phyloP scores from a whole-genome alignment of 495 filamentous ascomycete species.

The Hyaloscypha variabilis region DNA sequence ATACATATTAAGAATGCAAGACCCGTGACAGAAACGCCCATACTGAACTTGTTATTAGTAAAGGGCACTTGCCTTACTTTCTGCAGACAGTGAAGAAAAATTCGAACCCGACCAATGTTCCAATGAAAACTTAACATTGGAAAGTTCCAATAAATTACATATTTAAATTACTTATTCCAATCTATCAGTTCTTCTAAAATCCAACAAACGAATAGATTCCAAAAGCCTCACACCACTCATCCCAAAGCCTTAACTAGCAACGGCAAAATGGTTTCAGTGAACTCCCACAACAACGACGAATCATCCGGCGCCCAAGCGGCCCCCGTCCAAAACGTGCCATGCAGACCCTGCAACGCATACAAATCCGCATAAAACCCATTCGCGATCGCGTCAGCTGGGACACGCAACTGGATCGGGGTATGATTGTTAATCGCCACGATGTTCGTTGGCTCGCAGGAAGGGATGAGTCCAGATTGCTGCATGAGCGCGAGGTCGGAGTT shows the following conservation, averaged over 20 bases:
- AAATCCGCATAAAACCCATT: slow-evolving; percentile 42
- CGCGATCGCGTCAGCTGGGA: slow-evolving; percentile 32
- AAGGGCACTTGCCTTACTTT: no score
- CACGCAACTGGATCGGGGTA: slow-evolving; percentile 37
- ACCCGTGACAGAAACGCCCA: no score
- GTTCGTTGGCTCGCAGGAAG: background rate
- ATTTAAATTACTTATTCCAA: no score
- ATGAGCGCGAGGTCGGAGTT: background rate
- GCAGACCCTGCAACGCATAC: slow-evolving; percentile 41
- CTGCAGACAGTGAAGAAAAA: no score
- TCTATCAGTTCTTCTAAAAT: no score
- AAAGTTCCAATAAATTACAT: no score
- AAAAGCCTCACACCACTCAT: no score
- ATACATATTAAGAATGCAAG: no score
- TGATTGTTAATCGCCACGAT: slow-evolving; percentile 35
- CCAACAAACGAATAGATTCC: no score
- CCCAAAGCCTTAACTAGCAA: background rate
- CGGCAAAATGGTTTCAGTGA: slow-evolving; percentile 19
- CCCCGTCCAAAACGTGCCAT: slow-evolving; percentile 43
- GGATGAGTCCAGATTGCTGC: slow-evolving; percentile 12
- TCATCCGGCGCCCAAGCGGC: slow-evolving; percentile 36
- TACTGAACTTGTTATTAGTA: no score
- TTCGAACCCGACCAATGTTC: no score
- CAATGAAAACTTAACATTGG: no score
- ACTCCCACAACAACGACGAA: slow-evolving; percentile 40